Evolutionary conservation across 2,329 filamentous ascomycete species (phyloP).

Genomic region (Aspergillus awamori): DNA sequence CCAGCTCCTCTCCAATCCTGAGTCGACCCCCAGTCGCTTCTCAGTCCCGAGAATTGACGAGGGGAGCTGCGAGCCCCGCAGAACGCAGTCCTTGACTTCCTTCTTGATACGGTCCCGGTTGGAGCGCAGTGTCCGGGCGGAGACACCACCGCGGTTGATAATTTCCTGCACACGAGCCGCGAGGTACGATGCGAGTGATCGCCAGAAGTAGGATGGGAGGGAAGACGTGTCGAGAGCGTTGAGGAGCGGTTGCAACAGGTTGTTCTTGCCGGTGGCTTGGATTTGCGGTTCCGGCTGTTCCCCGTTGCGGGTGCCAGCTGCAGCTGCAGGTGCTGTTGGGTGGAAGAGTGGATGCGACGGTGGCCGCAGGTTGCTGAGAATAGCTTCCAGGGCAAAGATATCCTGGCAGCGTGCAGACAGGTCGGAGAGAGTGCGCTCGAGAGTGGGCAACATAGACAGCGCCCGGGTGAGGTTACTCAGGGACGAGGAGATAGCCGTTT

Average conservation of each 20-base stretch:
- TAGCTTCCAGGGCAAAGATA: slow-evolving; percentile 79
- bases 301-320: neutral
- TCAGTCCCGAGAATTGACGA: slow-evolving; percentile 53
- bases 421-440: slow-evolving; percentile 81
- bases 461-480: slow-evolving; percentile 73
- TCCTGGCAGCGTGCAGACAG: slow-evolving; percentile 86
- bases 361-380: slow-evolving; percentile 70
- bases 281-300: slow-evolving; percentile 34
- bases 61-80: slow-evolving; percentile 73
- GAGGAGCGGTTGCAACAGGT: slow-evolving; percentile 73
- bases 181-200: slow-evolving; percentile 78
- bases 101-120: slow-evolving; percentile 76
- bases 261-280: slow-evolving; percentile 41
- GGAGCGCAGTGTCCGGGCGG: slow-evolving; percentile 75
- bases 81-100: slow-evolving; percentile 79
- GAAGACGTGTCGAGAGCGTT: slow-evolving; percentile 82
- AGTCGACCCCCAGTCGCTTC: slow-evolving; percentile 49
- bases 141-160: slow-evolving; percentile 76
- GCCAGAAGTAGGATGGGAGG: slow-evolving; percentile 90
- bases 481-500: slow-evolving; percentile 77
- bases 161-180: slow-evolving; percentile 82
- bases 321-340: slow-evolving; percentile 10
- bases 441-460: slow-evolving; percentile 74
- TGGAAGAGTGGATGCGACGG: slow-evolving; percentile 69
- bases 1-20: slow-evolving; percentile 64